Evolutionary conservation across 2,329 filamentous ascomycete genomes (phyloP).

Genomic region (Colletotrichum sidae): DNA sequence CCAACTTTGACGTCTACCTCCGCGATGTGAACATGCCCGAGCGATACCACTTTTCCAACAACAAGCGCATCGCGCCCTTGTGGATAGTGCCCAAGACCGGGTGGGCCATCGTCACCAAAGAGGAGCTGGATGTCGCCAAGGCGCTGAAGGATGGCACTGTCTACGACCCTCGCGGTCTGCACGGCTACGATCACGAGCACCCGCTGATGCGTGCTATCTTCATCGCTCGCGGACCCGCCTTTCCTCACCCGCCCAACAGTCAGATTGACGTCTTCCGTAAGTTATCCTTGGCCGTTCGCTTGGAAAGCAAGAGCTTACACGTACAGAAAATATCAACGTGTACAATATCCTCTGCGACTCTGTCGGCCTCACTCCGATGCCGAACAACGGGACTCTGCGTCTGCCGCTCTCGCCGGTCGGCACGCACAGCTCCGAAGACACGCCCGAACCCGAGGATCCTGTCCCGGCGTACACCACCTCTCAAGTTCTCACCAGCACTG

Average conservation of each 20-base stretch:
- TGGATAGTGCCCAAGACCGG: conserved; percentile 95
- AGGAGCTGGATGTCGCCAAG: conserved; percentile 80
- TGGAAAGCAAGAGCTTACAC: conserved; percentile 41
- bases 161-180: conserved; percentile 86
- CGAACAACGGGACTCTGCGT: conserved; percentile 89
- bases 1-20: conserved; percentile 87
- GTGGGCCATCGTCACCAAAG: conserved; percentile 87
- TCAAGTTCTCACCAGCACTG: conserved; percentile 22
- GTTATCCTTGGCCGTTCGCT: conserved; percentile 48
- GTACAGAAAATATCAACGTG: conserved; percentile 87
- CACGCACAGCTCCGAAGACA: conserved; percentile 65
- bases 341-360: conserved; percentile 97
- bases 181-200: conserved; percentile 95
- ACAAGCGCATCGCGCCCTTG: conserved; percentile 89
- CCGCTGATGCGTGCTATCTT: conserved; percentile 98
- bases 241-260: conserved; percentile 86
- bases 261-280: conserved; percentile 84
- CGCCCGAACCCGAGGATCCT: conserved; percentile 65
- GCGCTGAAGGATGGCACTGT: conserved; percentile 71
- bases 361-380: conserved; percentile 75
- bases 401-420: conserved; percentile 75
- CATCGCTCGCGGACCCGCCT: conserved; percentile 89
- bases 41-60: conserved; percentile 90
- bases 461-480: conserved; percentile 44
- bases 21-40: conserved; percentile 89